Base-by-base conservation (phyloP, 2,329 filamentous ascomycete species). In the Cladosporium halotolerans region DNA sequence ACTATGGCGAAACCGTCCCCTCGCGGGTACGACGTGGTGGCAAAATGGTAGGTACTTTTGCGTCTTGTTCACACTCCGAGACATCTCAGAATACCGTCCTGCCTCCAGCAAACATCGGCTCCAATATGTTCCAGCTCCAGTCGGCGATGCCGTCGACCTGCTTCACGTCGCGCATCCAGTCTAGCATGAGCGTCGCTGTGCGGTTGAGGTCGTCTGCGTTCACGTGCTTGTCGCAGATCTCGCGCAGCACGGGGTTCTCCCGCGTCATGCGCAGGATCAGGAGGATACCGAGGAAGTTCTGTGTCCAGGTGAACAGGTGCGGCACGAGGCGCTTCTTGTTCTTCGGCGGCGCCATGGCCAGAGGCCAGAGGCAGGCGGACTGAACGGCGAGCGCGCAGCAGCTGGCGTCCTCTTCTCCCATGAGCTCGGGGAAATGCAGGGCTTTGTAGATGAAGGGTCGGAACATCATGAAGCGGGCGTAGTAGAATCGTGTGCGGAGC, bases 361-460 rank as follows among this genome's bases (percentile, higher is more conserved):
- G 71, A 1, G 82, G 81, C 82, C 82, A 85, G 53, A 77, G 72
- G 11, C 84, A 68, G n/a, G 75, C 77, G 1, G 78, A 73, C 58
- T 78, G 73, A 13, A 84, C 73, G 57, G 81, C 83, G 53, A 79
- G 72, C 3, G 76, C 79, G n/a, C 73, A 78, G 28, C 76, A 79
- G 11, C 76, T 69, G 2, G 72, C 72, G 63, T 85, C 82, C 36
- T 81, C 78, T 7, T 71, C 64, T 0, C 74, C 77, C 67, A 83
- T 70, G 31, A 71, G 66, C 41, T 81, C 76, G 0, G 79, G 78
- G 58, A 77, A 75, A 62, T 84, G 80, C 2, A 83, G 69, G 1
- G 77, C 80, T 60, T 82, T 83, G 69, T 79, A 83, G 4, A 83
- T 61, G 53, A 78, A 83, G 0, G 81, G 80, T 9, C 79, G 73